Base-by-base conservation (phyloP, 768 basidiomycete genomes). In the Lactifluus volemus region DNA sequence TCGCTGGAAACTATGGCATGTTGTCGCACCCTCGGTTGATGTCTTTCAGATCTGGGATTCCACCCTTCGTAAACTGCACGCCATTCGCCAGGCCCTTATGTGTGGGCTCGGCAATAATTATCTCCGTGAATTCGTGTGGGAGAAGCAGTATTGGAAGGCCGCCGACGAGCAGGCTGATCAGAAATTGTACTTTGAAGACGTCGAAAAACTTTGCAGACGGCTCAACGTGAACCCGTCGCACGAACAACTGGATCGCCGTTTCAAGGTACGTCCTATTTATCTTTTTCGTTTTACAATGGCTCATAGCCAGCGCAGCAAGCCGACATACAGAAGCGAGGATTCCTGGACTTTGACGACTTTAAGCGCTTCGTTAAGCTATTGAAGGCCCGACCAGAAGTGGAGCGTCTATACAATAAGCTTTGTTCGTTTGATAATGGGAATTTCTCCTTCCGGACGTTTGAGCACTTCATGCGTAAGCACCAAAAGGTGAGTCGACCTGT, bases 301-400 rank as follows among this genome's bases (percentile, higher is more conserved):
- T 55, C 14, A 58, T 19, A 32, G 14, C 45, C 44, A 4, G n/a
- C 12, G 14, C 66, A 92, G 89, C 77, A 80, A 73, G 84, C 86
- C 9, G 89, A 93, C 70, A 70, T 72, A 3, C 71, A 78, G 53
- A 69, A 74, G 1, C 77, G 77, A 1, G 82, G 81, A 0, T 82
- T 79, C 63, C 81, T 97, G 36, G 84, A 92, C 70, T 93, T 92
- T 68, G 63, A 76, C 1, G 86, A 85, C 59, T 98, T 96, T 71
- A 86, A 88, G 65, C 77, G 74, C 12, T 92, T 98, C 63, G 88
- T 95, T 64, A 89, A 86, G 68, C 71, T 84, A 36, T 79, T 97
- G 58, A 95, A 93, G 70, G 77, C 80, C n/a, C 83, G 96, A 15
- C 85, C 89, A 0, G 96, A 98, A 51, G 71, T 98, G 1, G 84